Conservation (phyloP, 2,329 filamentous ascomycete genomes). For the Fusarium buharicum region DNA sequence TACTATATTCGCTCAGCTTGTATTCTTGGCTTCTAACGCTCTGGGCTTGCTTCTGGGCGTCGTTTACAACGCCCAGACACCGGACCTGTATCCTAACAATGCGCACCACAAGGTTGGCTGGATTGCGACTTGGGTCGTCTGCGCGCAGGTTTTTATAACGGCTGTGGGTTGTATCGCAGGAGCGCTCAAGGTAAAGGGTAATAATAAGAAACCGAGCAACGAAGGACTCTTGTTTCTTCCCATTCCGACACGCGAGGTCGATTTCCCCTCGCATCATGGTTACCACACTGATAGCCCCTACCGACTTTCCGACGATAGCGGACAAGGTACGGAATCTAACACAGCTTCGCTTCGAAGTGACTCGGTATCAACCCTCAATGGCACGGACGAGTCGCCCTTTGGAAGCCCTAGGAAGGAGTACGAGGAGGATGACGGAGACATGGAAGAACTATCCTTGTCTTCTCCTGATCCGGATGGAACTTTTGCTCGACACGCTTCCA, state of each 20-base stretch:
- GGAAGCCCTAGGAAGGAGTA: slow-evolving; percentile 59
- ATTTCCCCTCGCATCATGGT: slow-evolving; percentile 52
- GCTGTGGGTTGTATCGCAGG: slow-evolving; percentile 69
- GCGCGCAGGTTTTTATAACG: slow-evolving; percentile 75
- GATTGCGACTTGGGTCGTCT: slow-evolving; percentile 78
- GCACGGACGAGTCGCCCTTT: slow-evolving; percentile 53
- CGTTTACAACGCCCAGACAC: slow-evolving; percentile 82
- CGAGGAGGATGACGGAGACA: slow-evolving; percentile 61
- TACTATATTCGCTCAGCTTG: slow-evolving; percentile 74
- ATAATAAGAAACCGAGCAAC: neutral
- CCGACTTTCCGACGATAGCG: slow-evolving; percentile 76
- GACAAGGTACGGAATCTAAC: slow-evolving; percentile 77
- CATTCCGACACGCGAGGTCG: slow-evolving; percentile 58
- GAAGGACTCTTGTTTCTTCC: slow-evolving; percentile 67
- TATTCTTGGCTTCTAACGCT: slow-evolving; percentile 72
- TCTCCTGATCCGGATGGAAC: slow-evolving; percentile 58
- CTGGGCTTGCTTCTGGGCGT: slow-evolving; percentile 72
- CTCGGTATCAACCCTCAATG: slow-evolving; percentile 67
- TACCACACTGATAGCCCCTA: slow-evolving; percentile 60
- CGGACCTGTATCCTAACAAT: slow-evolving; percentile 87
- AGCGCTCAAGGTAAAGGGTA: slow-evolving; percentile 14
- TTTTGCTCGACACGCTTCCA: slow-evolving; percentile 64
- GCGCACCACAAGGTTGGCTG: slow-evolving; percentile 91
- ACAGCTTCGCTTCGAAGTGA: slow-evolving; percentile 74
- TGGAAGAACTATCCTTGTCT: slow-evolving; percentile 39